phyloP scores from a whole-genome alignment of 2,329 filamentous ascomycete species.

The Aspergillus piperis region DNA sequence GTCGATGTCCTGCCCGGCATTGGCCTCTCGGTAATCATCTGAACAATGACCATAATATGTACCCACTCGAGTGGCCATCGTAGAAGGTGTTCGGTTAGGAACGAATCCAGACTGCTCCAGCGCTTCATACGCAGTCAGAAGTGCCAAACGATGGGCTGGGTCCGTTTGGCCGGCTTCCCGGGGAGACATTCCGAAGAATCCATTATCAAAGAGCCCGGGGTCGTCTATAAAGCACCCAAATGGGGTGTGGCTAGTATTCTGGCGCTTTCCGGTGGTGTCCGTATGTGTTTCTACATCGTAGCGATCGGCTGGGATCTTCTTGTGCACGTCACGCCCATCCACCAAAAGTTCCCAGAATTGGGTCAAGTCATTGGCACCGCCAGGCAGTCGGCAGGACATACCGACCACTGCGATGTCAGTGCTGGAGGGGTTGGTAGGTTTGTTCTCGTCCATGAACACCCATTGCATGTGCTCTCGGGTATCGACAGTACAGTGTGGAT shows the following conservation, averaged over 20 bases:
- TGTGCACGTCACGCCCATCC: slow-evolving; percentile 69
- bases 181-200: slow-evolving; percentile 78
- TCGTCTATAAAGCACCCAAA: slow-evolving; percentile 72
- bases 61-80: slow-evolving; percentile 63
- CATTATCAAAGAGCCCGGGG: slow-evolving; percentile 69
- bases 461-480: too few species aligned
- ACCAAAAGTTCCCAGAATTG: slow-evolving; percentile 71
- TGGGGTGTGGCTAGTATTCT: slow-evolving; percentile 71
- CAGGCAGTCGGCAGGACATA: slow-evolving; percentile 70
- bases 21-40: slow-evolving; percentile 68
- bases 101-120: slow-evolving; percentile 25
- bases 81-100: slow-evolving; percentile 65
- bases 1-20: slow-evolving; percentile 69
- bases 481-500: too few species aligned
- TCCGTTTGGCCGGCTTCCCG: slow-evolving; percentile 72
- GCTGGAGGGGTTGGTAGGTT: too few species aligned
- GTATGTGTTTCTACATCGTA: slow-evolving; percentile 68
- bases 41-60: slow-evolving; percentile 73
- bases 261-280: slow-evolving; percentile 67
- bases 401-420: slow-evolving; percentile 67
- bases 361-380: slow-evolving; percentile 59
- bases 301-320: slow-evolving; percentile 64
- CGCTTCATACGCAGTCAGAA: slow-evolving; percentile 75
- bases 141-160: slow-evolving; percentile 49
- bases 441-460: too few species aligned